Percentiles rank a stretch among this genome's conserved stretches.
These are phyloP conservation scores for Candida nitratophila DNA, from an alignment of 805 yeast genomes.

Conservation along the genomic window DNA sequence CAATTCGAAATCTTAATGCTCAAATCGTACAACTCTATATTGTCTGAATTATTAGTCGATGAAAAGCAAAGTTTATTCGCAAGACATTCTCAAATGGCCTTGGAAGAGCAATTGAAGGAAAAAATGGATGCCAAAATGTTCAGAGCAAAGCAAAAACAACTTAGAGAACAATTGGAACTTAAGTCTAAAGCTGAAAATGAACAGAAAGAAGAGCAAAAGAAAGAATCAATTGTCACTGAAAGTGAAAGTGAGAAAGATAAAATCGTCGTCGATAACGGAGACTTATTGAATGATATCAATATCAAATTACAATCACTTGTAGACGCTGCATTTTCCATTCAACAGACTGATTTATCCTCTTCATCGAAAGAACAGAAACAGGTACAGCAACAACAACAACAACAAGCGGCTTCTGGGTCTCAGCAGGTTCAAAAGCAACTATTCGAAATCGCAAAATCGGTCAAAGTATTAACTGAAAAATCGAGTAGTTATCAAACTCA, in stretches of 20 bases:
- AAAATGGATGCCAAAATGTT: constrained; percentile 3
- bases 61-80: constrained; percentile 20
- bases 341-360: no score
- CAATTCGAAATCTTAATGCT: constrained; percentile 59
- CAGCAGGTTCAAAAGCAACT: constrained; percentile 10
- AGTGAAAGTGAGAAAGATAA: not conserved
- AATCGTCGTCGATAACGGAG: not conserved
- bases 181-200: not conserved
- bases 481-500: constrained; percentile 1
- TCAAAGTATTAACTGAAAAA: constrained; percentile 9
- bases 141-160: constrained; percentile 11
- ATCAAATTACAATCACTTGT: no score
- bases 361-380: no score
- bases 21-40: constrained; percentile 44
- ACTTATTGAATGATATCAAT: no score
- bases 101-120: not conserved
- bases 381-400: not conserved
- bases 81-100: constrained; percentile 11
- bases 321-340: no score
- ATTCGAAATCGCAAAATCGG: constrained; percentile 12
- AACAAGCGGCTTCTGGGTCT: not conserved
- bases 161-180: constrained; percentile 8
- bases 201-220: no score
- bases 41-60: constrained; percentile 16
- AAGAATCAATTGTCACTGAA: no score